These are phyloP conservation scores for Trametes punicea DNA, from an alignment of 768 basidiomycete genomes.

Conservation along the genomic window DNA sequence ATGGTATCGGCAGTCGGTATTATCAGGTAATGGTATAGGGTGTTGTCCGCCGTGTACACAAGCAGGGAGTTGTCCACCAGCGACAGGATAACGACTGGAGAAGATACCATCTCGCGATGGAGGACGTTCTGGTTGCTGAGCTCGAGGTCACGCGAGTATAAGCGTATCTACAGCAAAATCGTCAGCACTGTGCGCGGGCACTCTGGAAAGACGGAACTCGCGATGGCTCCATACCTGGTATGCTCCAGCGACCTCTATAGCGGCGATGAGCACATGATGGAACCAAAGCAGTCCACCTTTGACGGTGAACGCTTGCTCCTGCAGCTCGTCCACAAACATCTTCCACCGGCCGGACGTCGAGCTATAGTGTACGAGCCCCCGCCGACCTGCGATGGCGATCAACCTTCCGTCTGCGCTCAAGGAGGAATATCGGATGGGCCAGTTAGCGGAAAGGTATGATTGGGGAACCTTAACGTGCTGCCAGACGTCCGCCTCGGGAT, in stretches of 20 bases:
- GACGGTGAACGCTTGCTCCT: conserved; percentile 86
- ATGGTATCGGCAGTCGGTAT: conserved; percentile 80
- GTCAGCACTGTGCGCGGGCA: neutral
- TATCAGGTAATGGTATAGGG: conserved; percentile 87
- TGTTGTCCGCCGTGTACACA: conserved; percentile 94
- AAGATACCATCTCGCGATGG: conserved; percentile 70
- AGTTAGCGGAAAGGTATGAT: conserved; percentile 83
- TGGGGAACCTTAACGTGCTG: conserved; percentile 94
- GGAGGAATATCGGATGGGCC: conserved; percentile 92
- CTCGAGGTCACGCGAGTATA: conserved; percentile 92
- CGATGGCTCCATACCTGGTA: conserved; percentile 52
- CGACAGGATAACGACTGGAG: conserved; percentile 82
- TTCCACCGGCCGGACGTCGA: conserved; percentile 96
- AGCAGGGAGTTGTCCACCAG: conserved; percentile 93
- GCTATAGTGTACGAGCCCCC: conserved; percentile 92
- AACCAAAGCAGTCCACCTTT: conserved; percentile 95
- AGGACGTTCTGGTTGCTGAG: conserved; percentile 80
- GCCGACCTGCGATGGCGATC: conserved; percentile 87
- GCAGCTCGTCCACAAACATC: conserved; percentile 70
- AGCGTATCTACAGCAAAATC: conserved; percentile 58
- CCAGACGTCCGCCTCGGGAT: conserved; percentile 97
- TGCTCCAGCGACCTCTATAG: conserved; percentile 77
- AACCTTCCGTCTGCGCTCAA: conserved; percentile 88
- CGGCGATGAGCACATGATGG: conserved; percentile 89
- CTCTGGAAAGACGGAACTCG: neutral